phyloP scores from a whole-genome alignment of 257 asterid genomes.

The Solanum corneliomulleri region DNA sequence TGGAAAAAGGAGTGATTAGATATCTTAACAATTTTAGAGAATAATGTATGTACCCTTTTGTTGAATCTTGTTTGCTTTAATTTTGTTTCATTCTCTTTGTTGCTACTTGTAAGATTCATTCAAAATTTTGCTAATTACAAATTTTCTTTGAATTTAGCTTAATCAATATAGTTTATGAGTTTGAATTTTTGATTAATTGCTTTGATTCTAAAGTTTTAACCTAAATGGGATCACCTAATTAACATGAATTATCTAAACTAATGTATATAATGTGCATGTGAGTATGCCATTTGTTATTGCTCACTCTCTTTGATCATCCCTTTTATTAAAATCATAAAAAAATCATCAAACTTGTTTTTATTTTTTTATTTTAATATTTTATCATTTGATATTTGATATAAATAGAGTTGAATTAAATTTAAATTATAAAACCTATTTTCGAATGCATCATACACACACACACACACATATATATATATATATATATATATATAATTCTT shows the following conservation, averaged over 20 bases:
- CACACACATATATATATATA: no score
- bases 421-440: neutral
- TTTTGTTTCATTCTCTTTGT: neutral
- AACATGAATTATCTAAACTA: neutral
- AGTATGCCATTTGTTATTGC: neutral
- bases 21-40: neutral
- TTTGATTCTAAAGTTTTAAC: neutral
- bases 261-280: neutral
- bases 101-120: neutral
- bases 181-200: neutral
- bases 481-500: no score
- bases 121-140: neutral
- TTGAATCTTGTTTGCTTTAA: neutral
- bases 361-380: neutral
- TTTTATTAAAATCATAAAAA: no score
- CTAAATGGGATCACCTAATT: neutral
- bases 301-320: neutral
- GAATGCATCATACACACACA: neutral
- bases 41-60: neutral
- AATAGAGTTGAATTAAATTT: neutral
- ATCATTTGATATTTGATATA: neutral
- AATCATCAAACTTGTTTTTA: no score
- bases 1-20: neutral
- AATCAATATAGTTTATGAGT: neutral
- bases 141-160: neutral